These are phyloP conservation scores for Exophiala sp. DNA, from an alignment of 2,329 filamentous ascomycete genomes.

Conservation along the genomic window DNA sequence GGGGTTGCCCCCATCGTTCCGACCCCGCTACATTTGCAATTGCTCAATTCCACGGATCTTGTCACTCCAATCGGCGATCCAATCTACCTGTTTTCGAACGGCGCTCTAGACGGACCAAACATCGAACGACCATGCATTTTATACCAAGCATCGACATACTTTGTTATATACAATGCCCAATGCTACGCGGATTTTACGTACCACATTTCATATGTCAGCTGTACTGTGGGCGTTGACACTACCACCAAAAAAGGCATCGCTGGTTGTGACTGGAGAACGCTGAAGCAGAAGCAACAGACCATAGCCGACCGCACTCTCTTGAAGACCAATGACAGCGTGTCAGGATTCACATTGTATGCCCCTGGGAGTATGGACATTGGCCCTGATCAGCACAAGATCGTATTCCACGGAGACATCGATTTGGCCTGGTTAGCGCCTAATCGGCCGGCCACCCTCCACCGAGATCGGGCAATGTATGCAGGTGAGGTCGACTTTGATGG, in stretches of 20 bases:
- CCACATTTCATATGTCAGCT: conserved; percentile 18
- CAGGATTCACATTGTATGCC: conserved; percentile 10
- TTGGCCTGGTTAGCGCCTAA: conserved; percentile 14
- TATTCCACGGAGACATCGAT: conserved; percentile 23
- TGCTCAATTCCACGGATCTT: conserved; percentile 12
- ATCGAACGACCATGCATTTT: conserved; percentile 18
- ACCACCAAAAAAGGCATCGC: background rate
- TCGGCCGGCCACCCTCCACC: conserved; percentile 2
- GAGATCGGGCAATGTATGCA: conserved; percentile 20
- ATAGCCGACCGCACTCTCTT: conserved; percentile 13
- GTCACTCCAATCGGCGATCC: conserved; percentile 12
- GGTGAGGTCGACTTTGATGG: conserved; percentile 13
- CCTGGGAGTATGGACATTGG: conserved; percentile 22
- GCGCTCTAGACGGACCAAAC: conserved; percentile 17
- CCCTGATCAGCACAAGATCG: conserved; percentile 12
- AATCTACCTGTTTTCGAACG: conserved; percentile 16
- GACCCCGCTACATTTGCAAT: conserved; percentile 17
- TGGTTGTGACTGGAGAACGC: conserved; percentile 15
- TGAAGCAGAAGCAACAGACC: conserved; percentile 13
- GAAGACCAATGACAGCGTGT: conserved; percentile 10
- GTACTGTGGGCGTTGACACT: conserved; percentile 16
- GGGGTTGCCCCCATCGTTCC: conserved; percentile 35
- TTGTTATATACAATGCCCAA: conserved; percentile 19
- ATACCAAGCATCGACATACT: conserved; percentile 15
- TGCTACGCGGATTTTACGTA: conserved; percentile 18